A percentile compares a stretch with the other conserved stretches of the same genome.
phyloP scores from a whole-genome alignment of 129 eudicot species.

The Ambrosia trifida region DNA sequence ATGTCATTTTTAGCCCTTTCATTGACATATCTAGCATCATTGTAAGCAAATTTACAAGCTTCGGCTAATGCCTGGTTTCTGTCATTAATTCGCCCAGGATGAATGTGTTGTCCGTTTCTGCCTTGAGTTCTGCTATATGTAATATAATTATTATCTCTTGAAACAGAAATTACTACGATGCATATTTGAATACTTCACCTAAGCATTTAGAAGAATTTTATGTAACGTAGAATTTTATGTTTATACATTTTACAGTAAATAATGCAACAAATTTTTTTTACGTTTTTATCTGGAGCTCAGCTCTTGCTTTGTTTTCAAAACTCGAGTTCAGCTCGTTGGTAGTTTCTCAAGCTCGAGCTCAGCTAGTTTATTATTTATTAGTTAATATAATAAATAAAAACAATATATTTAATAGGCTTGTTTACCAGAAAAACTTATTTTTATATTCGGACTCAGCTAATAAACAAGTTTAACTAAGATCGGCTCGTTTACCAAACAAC shows the following conservation, averaged over 20 bases:
- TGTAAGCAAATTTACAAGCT: slow-evolving; percentile 76
- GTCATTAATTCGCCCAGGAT: slow-evolving; percentile 31
- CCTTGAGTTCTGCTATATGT: slow-evolving; percentile 41
- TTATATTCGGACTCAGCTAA: too few species aligned
- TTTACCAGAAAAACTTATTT: too few species aligned
- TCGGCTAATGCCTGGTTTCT: slow-evolving; percentile 69
- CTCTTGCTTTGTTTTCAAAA: too few species aligned
- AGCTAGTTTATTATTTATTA: too few species aligned
- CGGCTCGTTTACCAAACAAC: too few species aligned
- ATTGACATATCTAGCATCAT: slow-evolving; percentile 89
- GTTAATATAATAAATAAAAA: too few species aligned
- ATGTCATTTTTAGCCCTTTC: slow-evolving; percentile 89
- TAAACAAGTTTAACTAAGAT: too few species aligned
- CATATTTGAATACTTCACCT: neutral
- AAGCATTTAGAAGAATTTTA: slow-evolving; percentile 4
- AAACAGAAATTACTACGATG: slow-evolving; percentile 7
- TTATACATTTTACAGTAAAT: neutral
- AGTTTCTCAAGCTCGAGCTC: too few species aligned
- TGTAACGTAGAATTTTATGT: neutral
- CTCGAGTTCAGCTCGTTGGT: too few species aligned
- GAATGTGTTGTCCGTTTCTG: slow-evolving; percentile 39
- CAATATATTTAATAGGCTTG: too few species aligned
- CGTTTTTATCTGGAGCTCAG: too few species aligned
- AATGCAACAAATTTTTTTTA: neutral
- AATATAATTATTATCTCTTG: slow-evolving; percentile 17